A percentile compares a stretch with the other conserved stretches of the same genome.
phyloP scores from a whole-genome alignment of 495 filamentous ascomycete genomes.

The Penicillium canariense region DNA sequence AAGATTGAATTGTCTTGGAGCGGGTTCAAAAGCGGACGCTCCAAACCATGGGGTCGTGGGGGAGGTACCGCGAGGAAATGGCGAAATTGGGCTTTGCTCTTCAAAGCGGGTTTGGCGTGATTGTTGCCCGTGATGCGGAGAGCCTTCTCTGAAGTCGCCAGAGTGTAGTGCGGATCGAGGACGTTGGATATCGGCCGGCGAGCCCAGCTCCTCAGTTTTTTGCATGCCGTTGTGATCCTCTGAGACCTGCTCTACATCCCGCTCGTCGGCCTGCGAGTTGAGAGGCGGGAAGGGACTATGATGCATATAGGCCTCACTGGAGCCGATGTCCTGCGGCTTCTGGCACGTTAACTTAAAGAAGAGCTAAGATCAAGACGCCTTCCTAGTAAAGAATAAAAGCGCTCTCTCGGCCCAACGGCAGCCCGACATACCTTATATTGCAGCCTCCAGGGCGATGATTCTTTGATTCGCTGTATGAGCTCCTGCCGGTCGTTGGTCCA shows the following conservation, averaged over 20 bases:
- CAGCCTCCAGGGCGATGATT: conserved; percentile 73
- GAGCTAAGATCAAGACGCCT: too few relatives aligned
- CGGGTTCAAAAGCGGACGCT: conserved; percentile 24
- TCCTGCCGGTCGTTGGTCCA: conserved; percentile 61
- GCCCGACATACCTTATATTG: conserved; percentile 57
- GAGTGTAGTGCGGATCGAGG: conserved; percentile 85
- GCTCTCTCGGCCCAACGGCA: background rate
- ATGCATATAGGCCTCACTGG: conserved; percentile 7
- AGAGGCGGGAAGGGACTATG: conserved; percentile 1
- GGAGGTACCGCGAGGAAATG: conserved; percentile 36
- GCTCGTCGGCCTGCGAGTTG: conserved; percentile 5
- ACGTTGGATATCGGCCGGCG: conserved; percentile 65
- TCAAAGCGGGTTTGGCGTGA: conserved; percentile 22
- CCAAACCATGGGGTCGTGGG: conserved; percentile 52
- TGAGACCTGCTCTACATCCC: conserved; percentile 1
- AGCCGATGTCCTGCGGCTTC: conserved; percentile 8
- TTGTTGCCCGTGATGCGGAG: conserved; percentile 25
- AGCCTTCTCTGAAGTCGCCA: conserved; percentile 77
- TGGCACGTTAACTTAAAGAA: conserved; percentile 8
- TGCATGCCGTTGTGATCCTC: background rate
- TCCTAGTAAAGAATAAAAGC: background rate
- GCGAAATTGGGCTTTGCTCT: conserved; percentile 13
- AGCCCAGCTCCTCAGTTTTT: conserved; percentile 30
- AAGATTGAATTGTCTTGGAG: conserved; percentile 12
- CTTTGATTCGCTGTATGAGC: conserved; percentile 84